Evolutionary conservation across 2,329 filamentous ascomycete genomes (phyloP).

Genomic region (Tolypocladium ophioglossoides): DNA sequence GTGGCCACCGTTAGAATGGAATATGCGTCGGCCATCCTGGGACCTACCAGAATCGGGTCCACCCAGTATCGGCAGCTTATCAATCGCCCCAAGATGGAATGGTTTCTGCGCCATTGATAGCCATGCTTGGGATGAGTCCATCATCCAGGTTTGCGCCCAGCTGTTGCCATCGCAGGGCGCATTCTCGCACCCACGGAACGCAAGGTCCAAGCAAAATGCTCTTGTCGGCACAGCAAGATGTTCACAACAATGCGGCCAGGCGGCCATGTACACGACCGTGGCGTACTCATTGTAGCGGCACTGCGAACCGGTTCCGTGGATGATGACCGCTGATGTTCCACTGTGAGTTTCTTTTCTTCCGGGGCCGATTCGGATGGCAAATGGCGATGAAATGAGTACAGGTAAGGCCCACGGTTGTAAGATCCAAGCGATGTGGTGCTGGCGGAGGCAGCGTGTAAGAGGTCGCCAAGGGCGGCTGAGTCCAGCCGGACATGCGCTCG

Average conservation of each 20-base stretch:
- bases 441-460: background rate
- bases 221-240: background rate
- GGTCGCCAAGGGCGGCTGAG: background rate
- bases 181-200: background rate
- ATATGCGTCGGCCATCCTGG: fast-evolving
- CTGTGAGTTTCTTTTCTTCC: no score
- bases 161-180: background rate
- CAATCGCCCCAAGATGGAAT: background rate
- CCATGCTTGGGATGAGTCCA: background rate
- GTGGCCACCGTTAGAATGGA: background rate
- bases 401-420: background rate
- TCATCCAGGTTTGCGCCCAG: background rate
- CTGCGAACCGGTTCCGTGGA: background rate
- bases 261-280: background rate
- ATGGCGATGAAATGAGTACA: background rate
- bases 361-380: background rate
- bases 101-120: no score
- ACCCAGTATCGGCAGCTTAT: background rate
- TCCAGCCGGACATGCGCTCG: background rate
- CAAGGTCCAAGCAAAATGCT: background rate
- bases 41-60: background rate
- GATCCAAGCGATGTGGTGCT: background rate
- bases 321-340: background rate
- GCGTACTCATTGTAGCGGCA: background rate
- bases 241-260: background rate